A percentile compares a stretch with the other conserved stretches of the same genome.
phyloP scores from a whole-genome alignment of 2,329 filamentous ascomycete genomes.

The Pyricularia grisea region DNA sequence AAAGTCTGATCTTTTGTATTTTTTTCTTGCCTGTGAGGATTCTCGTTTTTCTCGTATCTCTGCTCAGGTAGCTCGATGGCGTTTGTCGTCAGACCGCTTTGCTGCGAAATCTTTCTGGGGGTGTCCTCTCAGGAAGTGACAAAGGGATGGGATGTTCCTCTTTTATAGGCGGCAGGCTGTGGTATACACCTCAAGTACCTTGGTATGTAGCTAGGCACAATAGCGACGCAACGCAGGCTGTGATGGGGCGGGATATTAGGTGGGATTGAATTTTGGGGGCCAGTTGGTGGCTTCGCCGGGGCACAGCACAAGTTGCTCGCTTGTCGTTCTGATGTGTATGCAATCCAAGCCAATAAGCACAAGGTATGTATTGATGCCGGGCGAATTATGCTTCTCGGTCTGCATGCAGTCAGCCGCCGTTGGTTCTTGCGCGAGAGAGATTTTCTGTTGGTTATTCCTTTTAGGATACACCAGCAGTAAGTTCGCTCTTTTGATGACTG shows the following conservation, averaged over 20 bases:
- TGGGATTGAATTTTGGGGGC: background rate
- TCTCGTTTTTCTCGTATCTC: no score
- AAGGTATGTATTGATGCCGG: no score
- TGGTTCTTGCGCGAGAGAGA: background rate
- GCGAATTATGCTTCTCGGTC: background rate
- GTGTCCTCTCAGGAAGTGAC: background rate
- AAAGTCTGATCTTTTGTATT: background rate
- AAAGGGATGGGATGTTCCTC: background rate
- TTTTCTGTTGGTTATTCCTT: no score
- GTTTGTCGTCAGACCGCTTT: background rate
- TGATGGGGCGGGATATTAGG: background rate
- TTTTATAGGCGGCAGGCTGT: background rate
- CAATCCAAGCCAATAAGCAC: no score
- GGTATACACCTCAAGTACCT: background rate
- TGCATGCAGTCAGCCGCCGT: background rate
- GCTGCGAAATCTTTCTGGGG: background rate
- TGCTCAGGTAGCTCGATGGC: background rate
- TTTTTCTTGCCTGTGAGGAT: no score
- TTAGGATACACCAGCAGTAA: no score
- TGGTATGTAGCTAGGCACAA: background rate
- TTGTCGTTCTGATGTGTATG: no score
- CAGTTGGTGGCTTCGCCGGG: background rate
- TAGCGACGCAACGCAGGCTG: background rate
- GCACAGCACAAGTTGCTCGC: background rate
- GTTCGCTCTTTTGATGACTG: background rate